Percentiles rank a stretch among this genome's conserved stretches.
These are phyloP conservation scores for Capsicum baccatum DNA, from an alignment of 257 asterid genomes.

Conservation along the genomic window DNA sequence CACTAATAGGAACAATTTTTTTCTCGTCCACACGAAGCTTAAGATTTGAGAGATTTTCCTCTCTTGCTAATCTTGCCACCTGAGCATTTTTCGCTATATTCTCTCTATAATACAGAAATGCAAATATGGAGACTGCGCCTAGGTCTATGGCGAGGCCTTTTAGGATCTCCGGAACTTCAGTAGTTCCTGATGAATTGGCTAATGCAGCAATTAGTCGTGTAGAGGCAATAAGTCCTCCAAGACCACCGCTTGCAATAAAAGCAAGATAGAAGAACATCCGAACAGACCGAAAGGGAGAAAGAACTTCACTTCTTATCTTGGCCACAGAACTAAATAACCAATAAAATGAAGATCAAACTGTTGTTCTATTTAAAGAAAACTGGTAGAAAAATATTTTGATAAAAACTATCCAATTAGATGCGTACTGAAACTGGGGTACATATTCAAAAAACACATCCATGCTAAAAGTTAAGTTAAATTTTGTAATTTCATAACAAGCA, in stretches of 20 bases:
- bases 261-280: conserved; percentile 94
- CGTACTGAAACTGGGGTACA: background rate
- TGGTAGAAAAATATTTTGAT: conserved; percentile 26
- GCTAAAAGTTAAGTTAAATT: background rate
- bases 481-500: background rate
- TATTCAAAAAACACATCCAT: background rate
- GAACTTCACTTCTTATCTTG: conserved; percentile 88
- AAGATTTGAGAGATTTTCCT: conserved; percentile 80
- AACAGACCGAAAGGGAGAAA: conserved; percentile 85
- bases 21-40: conserved; percentile 82
- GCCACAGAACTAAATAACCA: conserved; percentile 77
- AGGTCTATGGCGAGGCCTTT: conserved; percentile 80
- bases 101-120: conserved; percentile 82
- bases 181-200: conserved; percentile 72
- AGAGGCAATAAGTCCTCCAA: conserved; percentile 81
- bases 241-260: conserved; percentile 79
- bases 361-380: conserved; percentile 35
- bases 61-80: conserved; percentile 78
- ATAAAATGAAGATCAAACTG: conserved; percentile 38
- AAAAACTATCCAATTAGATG: conserved; percentile 8
- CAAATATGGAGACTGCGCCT: conserved; percentile 73
- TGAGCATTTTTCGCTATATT: conserved; percentile 80
- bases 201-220: conserved; percentile 71
- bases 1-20: conserved; percentile 63
- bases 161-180: conserved; percentile 62